phyloP scores from a whole-genome alignment of 2,329 filamentous ascomycete genomes.

The Epichloe uncinata region DNA sequence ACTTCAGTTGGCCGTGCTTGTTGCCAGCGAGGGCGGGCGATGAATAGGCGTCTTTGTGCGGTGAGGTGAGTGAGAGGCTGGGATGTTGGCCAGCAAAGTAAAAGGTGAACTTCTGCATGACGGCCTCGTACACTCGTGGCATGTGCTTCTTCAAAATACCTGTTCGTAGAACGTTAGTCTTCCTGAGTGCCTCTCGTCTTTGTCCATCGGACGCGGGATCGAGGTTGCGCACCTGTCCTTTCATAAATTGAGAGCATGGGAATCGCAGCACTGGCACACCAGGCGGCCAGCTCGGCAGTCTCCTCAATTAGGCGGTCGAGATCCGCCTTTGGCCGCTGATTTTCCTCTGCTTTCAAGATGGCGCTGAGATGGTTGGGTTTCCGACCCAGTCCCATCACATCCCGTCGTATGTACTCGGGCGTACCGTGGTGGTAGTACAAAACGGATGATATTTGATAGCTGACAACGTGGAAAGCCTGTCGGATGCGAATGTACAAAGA shows the following conservation, averaged over 20 bases:
- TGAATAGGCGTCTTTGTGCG: slow-evolving; percentile 26
- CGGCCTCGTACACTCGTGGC: slow-evolving; percentile 66
- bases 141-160: slow-evolving; percentile 84
- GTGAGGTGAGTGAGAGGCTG: slow-evolving; percentile 44
- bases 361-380: slow-evolving; percentile 81
- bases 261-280: slow-evolving; percentile 85
- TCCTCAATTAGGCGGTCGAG: slow-evolving; percentile 80
- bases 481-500: slow-evolving; percentile 77
- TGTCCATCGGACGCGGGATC: background rate
- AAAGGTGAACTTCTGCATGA: slow-evolving; percentile 65
- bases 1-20: slow-evolving; percentile 30
- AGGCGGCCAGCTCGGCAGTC: slow-evolving; percentile 80
- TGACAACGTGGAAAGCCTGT: slow-evolving; percentile 64
- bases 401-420: slow-evolving; percentile 79
- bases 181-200: background rate
- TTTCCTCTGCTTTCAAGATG: slow-evolving; percentile 61
- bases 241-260: slow-evolving; percentile 84
- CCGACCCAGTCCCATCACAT: slow-evolving; percentile 61
- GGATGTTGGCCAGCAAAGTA: slow-evolving; percentile 77
- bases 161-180: slow-evolving; percentile 20
- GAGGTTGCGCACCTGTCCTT: slow-evolving; percentile 53
- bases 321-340: slow-evolving; percentile 55
- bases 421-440: slow-evolving; percentile 93
- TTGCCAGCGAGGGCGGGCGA: slow-evolving; percentile 14
- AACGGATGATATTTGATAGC: slow-evolving; percentile 66